Base-by-base conservation (phyloP, 1,284 basidiomycete genomes). In the Cutaneotrichosporon arboriforme region DNA sequence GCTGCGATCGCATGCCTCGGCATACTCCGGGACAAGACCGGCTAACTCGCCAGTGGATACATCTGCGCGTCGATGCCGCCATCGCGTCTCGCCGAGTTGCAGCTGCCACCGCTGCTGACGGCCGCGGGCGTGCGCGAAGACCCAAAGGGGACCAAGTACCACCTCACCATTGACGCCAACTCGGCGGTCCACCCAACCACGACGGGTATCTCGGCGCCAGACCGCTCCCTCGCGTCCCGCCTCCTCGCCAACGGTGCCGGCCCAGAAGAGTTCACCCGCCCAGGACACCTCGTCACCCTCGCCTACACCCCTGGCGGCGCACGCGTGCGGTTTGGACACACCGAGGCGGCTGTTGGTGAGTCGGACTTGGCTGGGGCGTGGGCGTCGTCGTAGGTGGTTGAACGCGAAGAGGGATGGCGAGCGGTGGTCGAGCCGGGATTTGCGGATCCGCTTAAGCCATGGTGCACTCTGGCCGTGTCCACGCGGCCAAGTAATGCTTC, bases 131-230 rank as follows among this genome's bases (percentile, higher is more conserved):
- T 48, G 21, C 65, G 61, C 42, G 84, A 91, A 65, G 94, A 99
- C 63, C 83, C 84, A 47, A 87, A 96, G 74, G 83, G 84, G 51
- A 99, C 94, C 0, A 96, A 96, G 0, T 98, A 98, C 77, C 93
- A 94, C n/a, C 80, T 97, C 61, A 98, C 94, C 0, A 76, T 96
- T 38, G 96, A 98, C 76, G 94, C 94, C 74, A 86, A 83, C 66
- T 80, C 45, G 33, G 21, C 59, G 17, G 60, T 54, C 52, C 66
- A 67, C 47, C 59, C 61, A 22, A 57, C 65, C 12, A 86, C 90
- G 1, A 99, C 96, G 9, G 96, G 96, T 34, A 99, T 99, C 65
- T 96, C 91, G 44, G 94, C 96, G 4, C 86, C 91, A 74, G 94
- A 99, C 76, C 85, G 96, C 54, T 85, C 90, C 7, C 79, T 93